A percentile compares a stretch with the other conserved stretches of the same genome.
Evolutionary conservation across 495 filamentous ascomycete species (phyloP).

Genomic region (Neurospora sp.): DNA sequence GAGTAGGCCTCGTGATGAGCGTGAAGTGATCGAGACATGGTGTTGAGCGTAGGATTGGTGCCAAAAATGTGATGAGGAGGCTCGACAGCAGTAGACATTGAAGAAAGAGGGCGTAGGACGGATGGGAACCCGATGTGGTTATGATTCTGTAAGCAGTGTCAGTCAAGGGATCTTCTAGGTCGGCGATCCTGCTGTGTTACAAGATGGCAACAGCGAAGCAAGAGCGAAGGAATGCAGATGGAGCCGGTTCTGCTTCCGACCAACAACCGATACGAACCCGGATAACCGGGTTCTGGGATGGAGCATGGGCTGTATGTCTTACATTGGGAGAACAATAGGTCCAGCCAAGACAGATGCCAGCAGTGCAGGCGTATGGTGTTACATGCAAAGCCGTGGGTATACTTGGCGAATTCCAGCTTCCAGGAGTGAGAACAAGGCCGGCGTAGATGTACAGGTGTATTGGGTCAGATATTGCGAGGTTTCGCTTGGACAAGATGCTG

Average conservation of each 20-base stretch:
- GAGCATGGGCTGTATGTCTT: constrained; percentile 10
- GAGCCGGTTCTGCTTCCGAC: constrained; percentile 7
- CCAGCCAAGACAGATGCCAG: not conserved
- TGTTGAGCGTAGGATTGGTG: constrained; percentile 34
- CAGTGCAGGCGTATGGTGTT: constrained; percentile 4
- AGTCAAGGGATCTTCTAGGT: constrained; percentile 8
- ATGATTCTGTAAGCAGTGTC: constrained; percentile 8
- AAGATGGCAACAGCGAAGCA: constrained; percentile 1
- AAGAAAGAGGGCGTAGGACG: constrained; percentile 9
- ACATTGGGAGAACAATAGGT: constrained; percentile 4
- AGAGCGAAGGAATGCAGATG: not conserved
- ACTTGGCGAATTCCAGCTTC: not conserved
- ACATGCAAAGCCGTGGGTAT: not conserved
- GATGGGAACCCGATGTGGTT: constrained; percentile 2
- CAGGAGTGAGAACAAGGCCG: not conserved
- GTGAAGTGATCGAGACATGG: constrained; percentile 37
- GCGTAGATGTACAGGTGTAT: not conserved
- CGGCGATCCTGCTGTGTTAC: not conserved
- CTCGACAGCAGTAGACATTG: constrained; percentile 31
- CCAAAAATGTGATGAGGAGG: constrained; percentile 28
- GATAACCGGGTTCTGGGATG: constrained; percentile 17
- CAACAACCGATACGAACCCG: constrained; percentile 16
- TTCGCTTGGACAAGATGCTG: not conserved
- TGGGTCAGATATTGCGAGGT: not conserved
- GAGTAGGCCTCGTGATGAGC: constrained; percentile 31